Conservation (phyloP, 192 early-diverging fungal species). For the Coemansia sp. region DNA sequence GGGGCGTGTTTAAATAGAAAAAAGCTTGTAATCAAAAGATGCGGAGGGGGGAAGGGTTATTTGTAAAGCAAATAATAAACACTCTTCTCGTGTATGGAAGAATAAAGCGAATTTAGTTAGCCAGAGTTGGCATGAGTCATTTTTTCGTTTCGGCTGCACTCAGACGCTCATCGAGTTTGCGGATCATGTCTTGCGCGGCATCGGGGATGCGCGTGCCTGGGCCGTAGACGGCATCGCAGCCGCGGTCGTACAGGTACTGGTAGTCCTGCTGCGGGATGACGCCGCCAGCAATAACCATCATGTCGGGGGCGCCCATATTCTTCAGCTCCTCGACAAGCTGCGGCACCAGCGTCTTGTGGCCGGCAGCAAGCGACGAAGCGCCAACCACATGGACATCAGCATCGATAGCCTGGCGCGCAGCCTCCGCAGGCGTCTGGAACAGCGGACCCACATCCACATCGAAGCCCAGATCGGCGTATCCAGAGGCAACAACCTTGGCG, state of each 20-base stretch:
- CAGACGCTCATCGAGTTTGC: constrained; percentile 64
- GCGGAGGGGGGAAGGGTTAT: too few species aligned
- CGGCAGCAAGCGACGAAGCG: constrained; percentile 85
- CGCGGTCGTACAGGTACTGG: constrained; percentile 76
- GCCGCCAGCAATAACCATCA: constrained; percentile 79
- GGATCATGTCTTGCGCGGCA: constrained; percentile 79
- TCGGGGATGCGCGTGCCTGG: constrained; percentile 87
- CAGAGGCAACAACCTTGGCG: constrained; percentile 91
- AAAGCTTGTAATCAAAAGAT: constrained; percentile 6
- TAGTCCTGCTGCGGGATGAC: constrained; percentile 91
- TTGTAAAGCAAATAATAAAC: too few species aligned
- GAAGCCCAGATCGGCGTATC: constrained; percentile 88
- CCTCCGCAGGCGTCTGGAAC: constrained; percentile 88
- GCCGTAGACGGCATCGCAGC: constrained; percentile 82
- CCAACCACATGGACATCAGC: constrained; percentile 90
- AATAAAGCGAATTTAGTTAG: background rate
- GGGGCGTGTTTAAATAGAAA: constrained; percentile 48
- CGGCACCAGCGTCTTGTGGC: constrained; percentile 86
- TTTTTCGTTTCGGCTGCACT: background rate
- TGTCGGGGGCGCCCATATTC: constrained; percentile 73
- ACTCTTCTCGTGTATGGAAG: background rate
- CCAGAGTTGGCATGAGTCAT: background rate
- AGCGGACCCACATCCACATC: constrained; percentile 90
- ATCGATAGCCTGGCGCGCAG: constrained; percentile 86
- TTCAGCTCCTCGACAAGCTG: constrained; percentile 75